Evolutionary conservation across 176 grass and related monocot genomes (phyloP), one percentile per base, ranked within the genome.

Genomic region (Urochloa ruziziensis): DNA sequence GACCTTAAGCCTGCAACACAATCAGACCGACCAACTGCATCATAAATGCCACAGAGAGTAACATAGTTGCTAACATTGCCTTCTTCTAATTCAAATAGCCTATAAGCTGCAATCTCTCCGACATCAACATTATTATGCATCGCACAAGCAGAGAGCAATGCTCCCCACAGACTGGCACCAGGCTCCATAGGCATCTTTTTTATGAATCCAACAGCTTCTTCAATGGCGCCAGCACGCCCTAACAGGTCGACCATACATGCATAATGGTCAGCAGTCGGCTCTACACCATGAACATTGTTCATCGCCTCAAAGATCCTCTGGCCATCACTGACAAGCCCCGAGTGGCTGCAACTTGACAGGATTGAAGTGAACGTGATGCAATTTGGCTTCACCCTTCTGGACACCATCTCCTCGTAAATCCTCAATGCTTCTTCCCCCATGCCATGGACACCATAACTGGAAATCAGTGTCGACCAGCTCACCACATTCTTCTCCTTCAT

Each of bases 171-270:
- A 53, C 61, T 80, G 18, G 85, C 62, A 29, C 44, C 73, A 16
- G 74, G 88, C 12, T 91, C 86, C 79, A 86, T 88, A 2, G 88
- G 88, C 88, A 90, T 94, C 79, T 52, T 76, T 15, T 44, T 67
- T 80, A 91, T 86, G 16, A 90, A 18, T 15, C 24, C 40, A 2
- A 90, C 70, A 83, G 86, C 88, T 80, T 90, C 85, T 88, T 83
- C 47, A 24, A 90, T 88, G 62, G 52, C 77, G 39, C 82, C 85
- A 65, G 74, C 80, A 74, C 83, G 88, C 27, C 88, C 85, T 27
- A 94, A 80, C 67, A 94, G 91, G 44, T 91, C 85, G 42, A 94
- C 88, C 85, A 90, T 83, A 77, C 91, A 94, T 11, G 91, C 86
- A 80, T 91, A 94, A 70, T 94, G 91, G 74, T 94, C 88, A 28